Conservation (phyloP, 352 stramenopile genomes). For the Blastocystis sp. region DNA sequence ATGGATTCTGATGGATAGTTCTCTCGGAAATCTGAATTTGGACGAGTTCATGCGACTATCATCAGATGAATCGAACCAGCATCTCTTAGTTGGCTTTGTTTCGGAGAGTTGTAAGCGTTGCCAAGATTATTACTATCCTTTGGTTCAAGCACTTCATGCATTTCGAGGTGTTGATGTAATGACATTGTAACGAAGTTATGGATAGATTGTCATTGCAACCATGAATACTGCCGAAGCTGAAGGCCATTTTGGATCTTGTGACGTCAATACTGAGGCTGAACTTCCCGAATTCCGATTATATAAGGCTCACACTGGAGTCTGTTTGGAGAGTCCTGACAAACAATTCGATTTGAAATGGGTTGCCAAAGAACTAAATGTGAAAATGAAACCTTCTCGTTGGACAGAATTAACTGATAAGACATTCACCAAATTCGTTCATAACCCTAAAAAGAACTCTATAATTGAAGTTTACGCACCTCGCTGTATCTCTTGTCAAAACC, state of each 20-base stretch:
- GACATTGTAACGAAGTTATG: not conserved
- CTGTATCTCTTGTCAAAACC: conserved; percentile 39
- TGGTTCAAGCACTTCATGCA: conserved; percentile 29
- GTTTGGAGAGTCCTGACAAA: conserved; percentile 14
- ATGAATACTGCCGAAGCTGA: not conserved
- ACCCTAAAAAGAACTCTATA: conserved; percentile 1
- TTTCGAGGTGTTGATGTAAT: conserved; percentile 23
- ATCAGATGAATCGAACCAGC: not conserved
- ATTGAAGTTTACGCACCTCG: conserved; percentile 39
- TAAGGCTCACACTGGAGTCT: conserved; percentile 13
- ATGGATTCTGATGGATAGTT: not conserved
- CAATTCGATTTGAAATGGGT: conserved; percentile 23
- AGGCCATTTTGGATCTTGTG: not conserved
- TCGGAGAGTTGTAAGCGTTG: not conserved
- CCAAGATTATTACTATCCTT: conserved; percentile 36
- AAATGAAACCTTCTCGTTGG: conserved; percentile 30
- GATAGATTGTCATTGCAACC: conserved; percentile 15
- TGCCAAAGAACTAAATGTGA: conserved; percentile 32
- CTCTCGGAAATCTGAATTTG: not conserved
- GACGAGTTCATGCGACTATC: not conserved
- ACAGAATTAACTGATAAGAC: conserved; percentile 14
- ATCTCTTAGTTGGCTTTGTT: not conserved
- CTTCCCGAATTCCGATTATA: conserved; percentile 27
- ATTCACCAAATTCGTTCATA: conserved; percentile 29
- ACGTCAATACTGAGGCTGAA: conserved; percentile 1